These are phyloP conservation scores for Coniochaeta sp. DNA, from an alignment of 2,329 filamentous ascomycete species.

Conservation along the genomic window DNA sequence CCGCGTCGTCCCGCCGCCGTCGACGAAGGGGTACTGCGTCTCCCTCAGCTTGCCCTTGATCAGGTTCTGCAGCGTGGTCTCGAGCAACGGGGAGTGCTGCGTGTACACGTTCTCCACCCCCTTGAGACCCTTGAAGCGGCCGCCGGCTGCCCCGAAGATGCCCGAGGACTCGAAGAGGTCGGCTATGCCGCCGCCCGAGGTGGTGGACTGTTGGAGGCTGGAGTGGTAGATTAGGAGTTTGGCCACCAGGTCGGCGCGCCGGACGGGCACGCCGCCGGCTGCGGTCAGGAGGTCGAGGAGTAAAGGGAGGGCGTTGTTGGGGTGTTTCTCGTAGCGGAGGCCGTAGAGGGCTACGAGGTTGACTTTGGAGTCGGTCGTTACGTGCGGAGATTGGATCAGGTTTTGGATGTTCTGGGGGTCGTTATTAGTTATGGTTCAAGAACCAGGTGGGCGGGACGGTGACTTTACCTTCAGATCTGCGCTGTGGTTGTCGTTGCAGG, in stretches of 20 bases:
- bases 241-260: conserved; percentile 70
- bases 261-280: conserved; percentile 69
- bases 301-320: conserved; percentile 74
- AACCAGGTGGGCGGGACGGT: background rate
- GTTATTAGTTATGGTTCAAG: background rate
- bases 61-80: conserved; percentile 81
- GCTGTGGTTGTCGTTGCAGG: conserved; percentile 92
- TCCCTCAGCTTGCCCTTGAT: conserved; percentile 87
- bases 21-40: conserved; percentile 87
- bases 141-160: conserved; percentile 82
- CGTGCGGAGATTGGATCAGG: conserved; percentile 71
- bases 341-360: conserved; percentile 91
- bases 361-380: conserved; percentile 77
- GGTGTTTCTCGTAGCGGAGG: conserved; percentile 81
- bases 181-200: conserved; percentile 71
- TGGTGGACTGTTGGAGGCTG: conserved; percentile 67
- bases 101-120: conserved; percentile 99
- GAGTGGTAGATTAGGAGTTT: conserved; percentile 80
- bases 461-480: conserved; percentile 74
- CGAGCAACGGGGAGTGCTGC: conserved; percentile 84
- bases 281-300: conserved; percentile 80
- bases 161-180: conserved; percentile 89
- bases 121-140: conserved; percentile 88
- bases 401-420: conserved; percentile 64
- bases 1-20: conserved; percentile 75